These are phyloP conservation scores for Batrachochytrium dendrobatidis DNA, from an alignment of 371 early-diverging fungal species.

Conservation along the genomic window DNA sequence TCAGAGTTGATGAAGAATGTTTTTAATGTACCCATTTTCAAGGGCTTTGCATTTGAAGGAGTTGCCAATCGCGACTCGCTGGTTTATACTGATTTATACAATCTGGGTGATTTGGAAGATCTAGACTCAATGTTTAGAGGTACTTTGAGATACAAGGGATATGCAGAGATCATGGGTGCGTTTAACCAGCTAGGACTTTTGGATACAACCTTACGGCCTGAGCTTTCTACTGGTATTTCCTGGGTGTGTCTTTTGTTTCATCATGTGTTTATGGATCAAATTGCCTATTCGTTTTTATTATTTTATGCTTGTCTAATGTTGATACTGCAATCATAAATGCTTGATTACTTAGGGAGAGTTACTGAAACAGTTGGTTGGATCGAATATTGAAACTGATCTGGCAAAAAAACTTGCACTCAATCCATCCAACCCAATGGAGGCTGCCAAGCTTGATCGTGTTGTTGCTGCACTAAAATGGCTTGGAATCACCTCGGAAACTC, in stretches of 20 bases:
- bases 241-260: conserved; percentile 61
- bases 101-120: conserved; percentile 23
- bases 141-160: conserved; percentile 50
- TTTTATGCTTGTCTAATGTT: conserved; percentile 4
- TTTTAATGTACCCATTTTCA: conserved; percentile 30
- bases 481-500: conserved; percentile 62
- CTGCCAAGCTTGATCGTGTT: conserved; percentile 4
- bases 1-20: conserved; percentile 28
- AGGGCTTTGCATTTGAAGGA: conserved; percentile 68
- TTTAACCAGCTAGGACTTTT: conserved; percentile 40
- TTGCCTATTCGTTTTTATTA: too few relatives aligned
- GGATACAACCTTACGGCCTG: conserved; percentile 13
- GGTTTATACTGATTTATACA: conserved; percentile 75
- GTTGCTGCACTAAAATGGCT: conserved; percentile 37
- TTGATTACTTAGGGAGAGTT: conserved; percentile 23
- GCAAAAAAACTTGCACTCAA: background rate
- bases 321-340: background rate
- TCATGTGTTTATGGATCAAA: too few relatives aligned
- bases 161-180: conserved; percentile 39
- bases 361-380: conserved; percentile 9
- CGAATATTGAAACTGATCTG: too few relatives aligned
- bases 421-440: conserved; percentile 8
- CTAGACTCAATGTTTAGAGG: conserved; percentile 68
- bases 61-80: conserved; percentile 85
- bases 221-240: conserved; percentile 45